Evolutionary conservation across 148 eudicot genomes (phyloP).

Genomic region (Hydrangea macrophylla): DNA sequence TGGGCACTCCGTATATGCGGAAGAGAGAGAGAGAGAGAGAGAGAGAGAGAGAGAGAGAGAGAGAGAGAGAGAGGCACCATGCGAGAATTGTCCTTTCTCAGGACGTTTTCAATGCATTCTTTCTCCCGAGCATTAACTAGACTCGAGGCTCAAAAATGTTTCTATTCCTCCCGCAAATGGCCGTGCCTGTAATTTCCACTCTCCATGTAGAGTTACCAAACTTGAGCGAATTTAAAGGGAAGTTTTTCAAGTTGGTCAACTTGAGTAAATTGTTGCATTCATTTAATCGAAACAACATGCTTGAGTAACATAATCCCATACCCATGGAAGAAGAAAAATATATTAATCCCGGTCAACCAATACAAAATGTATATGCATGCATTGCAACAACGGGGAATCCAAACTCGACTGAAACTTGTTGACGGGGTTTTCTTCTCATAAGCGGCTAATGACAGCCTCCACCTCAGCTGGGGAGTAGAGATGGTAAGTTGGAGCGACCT

Average conservation of each 20-base stretch:
- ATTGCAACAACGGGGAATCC: background rate
- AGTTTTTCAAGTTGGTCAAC: background rate
- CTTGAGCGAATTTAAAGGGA: background rate
- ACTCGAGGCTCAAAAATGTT: too few relatives aligned
- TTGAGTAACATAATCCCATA: background rate
- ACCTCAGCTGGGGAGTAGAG: slow-evolving; percentile 89
- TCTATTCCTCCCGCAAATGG: too few relatives aligned
- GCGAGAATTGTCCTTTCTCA: too few relatives aligned
- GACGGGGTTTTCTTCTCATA: slow-evolving; percentile 36
- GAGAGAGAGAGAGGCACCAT: too few relatives aligned
- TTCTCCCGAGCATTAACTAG: too few relatives aligned
- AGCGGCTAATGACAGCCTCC: slow-evolving; percentile 80
- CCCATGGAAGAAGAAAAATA: slow-evolving; percentile 1
- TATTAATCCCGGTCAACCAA: slow-evolving; percentile 7
- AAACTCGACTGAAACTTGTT: background rate
- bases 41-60: too few relatives aligned
- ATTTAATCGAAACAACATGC: background rate
- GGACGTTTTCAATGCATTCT: too few relatives aligned
- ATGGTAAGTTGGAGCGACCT: slow-evolving; percentile 91
- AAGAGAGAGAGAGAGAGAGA: too few relatives aligned
- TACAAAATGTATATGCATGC: slow-evolving; percentile 6
- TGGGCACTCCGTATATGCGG: too few relatives aligned
- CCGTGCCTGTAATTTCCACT: too few relatives aligned
- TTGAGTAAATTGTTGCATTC: background rate
- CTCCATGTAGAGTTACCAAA: background rate